A percentile compares a stretch with the other conserved stretches of the same genome.
phyloP scores from a whole-genome alignment of 148 eudicot genomes.

The Nepenthes gracilis region DNA sequence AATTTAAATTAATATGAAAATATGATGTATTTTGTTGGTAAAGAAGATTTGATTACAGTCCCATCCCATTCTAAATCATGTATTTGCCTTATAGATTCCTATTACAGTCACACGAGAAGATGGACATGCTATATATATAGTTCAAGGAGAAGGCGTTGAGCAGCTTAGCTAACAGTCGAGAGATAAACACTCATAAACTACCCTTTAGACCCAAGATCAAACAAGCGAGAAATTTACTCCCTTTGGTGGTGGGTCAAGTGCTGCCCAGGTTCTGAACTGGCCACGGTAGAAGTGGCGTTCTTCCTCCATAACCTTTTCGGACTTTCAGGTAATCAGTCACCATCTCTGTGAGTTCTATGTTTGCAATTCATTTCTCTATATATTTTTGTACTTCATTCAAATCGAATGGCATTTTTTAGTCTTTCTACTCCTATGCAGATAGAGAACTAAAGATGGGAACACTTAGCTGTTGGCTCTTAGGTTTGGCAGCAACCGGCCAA shows the following conservation, averaged over 20 bases:
- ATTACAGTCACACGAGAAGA: no score
- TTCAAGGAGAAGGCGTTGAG: no score
- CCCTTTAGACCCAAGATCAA: constrained; percentile 28
- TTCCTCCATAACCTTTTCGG: constrained; percentile 60
- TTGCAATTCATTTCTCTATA: neutral
- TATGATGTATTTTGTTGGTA: neutral
- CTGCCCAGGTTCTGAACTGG: constrained; percentile 64
- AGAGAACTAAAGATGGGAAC: constrained; percentile 28
- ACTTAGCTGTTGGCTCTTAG: no score
- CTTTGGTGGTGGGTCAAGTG: constrained; percentile 62
- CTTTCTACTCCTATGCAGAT: constrained; percentile 13
- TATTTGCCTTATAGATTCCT: no score
- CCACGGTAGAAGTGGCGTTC: constrained; percentile 50
- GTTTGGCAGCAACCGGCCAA: constrained; percentile 17
- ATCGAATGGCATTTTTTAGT: neutral
- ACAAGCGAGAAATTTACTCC: constrained; percentile 48
- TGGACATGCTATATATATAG: no score
- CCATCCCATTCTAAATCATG: no score
- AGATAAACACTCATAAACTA: no score
- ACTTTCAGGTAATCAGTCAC: constrained; percentile 30
- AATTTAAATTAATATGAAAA: no score
- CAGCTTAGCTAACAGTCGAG: no score
- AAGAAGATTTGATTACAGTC: no score
- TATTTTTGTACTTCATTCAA: neutral
- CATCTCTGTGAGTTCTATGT: neutral